Evolutionary conservation across 2,329 filamentous ascomycete species (phyloP), one percentile per base, ranked within the genome.

Genomic region (Drechslera avenae): DNA sequence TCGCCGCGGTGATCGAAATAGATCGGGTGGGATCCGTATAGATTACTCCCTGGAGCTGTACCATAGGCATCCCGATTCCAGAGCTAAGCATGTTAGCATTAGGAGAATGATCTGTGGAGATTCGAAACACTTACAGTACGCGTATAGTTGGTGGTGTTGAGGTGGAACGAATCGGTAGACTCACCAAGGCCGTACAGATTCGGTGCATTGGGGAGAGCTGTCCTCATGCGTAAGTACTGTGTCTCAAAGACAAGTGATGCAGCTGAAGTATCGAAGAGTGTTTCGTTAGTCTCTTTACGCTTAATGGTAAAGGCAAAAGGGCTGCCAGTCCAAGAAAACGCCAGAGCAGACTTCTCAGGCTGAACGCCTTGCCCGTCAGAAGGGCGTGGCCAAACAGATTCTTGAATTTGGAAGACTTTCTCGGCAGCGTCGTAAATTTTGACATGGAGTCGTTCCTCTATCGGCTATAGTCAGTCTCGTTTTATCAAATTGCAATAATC

Each of bases 101-200:
- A 3, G 84, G 82, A 5, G 82, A 81, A 12, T 17, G 14, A 18
- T 18, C 12, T 8, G 10, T 3, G 9, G 26, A 13, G 13, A 12
- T 13, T 23, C 1, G 6, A 9, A 5, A n/a, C 2, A 89, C 51
- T 83, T 76, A 19, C 63, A 37, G 66, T 68, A 18, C 63, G 53
- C 3, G 83, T 85, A 68, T 89, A 89, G 71, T 88, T 82, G 26
- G 81, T 85, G 0, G 84, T 87, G 54, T 86, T 85, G 51, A 91
- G 77, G 39, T 83, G 81, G 63, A 90, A 84, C 2, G 83, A 77
- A 63, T 91, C 88, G 0, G 84, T 86, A 60, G 90, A 86, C 73
- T 92, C 89, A 34, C 89, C 90, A 5, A 93, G 79, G 1, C 90
- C 89, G 65, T 93, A 93, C 3, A 94, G 75, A 61, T 87, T 83